These are phyloP conservation scores for Epithele typhae DNA, from an alignment of 768 basidiomycete genomes.

Conservation along the genomic window DNA sequence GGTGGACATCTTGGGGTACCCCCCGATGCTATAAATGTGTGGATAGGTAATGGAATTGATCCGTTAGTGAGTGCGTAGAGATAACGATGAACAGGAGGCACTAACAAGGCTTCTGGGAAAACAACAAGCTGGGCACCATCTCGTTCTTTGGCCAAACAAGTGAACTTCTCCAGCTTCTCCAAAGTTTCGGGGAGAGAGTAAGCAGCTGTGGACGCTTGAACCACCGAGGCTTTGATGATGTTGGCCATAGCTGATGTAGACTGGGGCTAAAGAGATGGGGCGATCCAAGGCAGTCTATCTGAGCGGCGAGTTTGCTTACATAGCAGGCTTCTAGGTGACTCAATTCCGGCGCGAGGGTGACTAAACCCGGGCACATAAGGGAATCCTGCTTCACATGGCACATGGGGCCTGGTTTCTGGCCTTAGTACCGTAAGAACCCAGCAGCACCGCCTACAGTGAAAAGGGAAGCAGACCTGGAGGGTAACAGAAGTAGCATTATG, in stretches of 20 bases:
- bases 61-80: background rate
- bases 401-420: too few relatives aligned
- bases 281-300: too few relatives aligned
- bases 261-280: too few relatives aligned
- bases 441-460: too few relatives aligned
- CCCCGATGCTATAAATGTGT: constrained; percentile 39
- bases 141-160: constrained; percentile 40
- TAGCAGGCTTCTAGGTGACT: too few relatives aligned
- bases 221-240: constrained; percentile 45
- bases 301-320: too few relatives aligned
- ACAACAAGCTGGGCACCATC: constrained; percentile 46
- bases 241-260: constrained; percentile 18
- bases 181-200: constrained; percentile 44
- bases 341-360: too few relatives aligned
- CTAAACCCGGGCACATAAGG: too few relatives aligned
- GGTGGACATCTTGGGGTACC: constrained; percentile 55
- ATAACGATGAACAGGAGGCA: constrained; percentile 1
- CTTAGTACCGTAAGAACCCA: too few relatives aligned
- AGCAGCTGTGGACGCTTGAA: constrained; percentile 45
- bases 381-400: too few relatives aligned
- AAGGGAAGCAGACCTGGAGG: too few relatives aligned
- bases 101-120: constrained; percentile 58
- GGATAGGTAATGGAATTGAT: background rate
- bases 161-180: constrained; percentile 43
- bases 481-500: too few relatives aligned